Evolutionary conservation across 441 rosid genomes (phyloP).

Genomic region (California macrophylla): DNA sequence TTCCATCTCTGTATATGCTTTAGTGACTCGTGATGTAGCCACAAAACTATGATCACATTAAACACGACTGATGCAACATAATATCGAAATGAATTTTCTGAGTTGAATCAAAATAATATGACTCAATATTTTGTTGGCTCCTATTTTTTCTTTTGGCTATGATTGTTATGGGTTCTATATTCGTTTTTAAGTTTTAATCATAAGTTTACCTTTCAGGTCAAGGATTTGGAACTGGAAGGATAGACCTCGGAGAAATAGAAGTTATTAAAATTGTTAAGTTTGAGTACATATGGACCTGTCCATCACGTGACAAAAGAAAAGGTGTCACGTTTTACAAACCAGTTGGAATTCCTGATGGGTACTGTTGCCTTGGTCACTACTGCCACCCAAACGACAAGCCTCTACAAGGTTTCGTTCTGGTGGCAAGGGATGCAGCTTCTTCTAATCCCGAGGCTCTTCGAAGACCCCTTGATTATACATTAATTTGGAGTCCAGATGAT

Average conservation of each 20-base stretch:
- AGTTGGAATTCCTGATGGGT: constrained; percentile 46
- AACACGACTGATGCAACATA: no score
- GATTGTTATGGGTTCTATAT: no score
- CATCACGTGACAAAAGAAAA: constrained; percentile 28
- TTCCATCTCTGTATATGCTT: no score
- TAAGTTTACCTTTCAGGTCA: constrained; percentile 31
- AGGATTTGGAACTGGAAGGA: constrained; percentile 59
- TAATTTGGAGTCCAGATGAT: constrained; percentile 59
- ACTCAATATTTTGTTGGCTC: no score
- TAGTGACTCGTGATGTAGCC: no score
- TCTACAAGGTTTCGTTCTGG: constrained; percentile 58
- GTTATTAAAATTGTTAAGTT: constrained; percentile 39
- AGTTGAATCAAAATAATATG: no score
- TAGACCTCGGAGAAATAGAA: constrained; percentile 55
- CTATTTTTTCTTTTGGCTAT: neutral
- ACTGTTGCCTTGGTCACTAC: constrained; percentile 50
- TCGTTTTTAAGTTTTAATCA: no score
- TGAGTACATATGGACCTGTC: constrained; percentile 49
- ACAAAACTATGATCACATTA: no score
- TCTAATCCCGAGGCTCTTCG: constrained; percentile 32
- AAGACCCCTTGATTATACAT: constrained; percentile 49
- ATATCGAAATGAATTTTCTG: no score
- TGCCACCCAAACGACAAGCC: constrained; percentile 53
- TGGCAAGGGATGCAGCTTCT: constrained; percentile 36
- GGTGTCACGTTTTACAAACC: constrained; percentile 52